These are phyloP conservation scores for Pistacia vera DNA, from an alignment of 345 rosid genomes.

Conservation along the genomic window DNA sequence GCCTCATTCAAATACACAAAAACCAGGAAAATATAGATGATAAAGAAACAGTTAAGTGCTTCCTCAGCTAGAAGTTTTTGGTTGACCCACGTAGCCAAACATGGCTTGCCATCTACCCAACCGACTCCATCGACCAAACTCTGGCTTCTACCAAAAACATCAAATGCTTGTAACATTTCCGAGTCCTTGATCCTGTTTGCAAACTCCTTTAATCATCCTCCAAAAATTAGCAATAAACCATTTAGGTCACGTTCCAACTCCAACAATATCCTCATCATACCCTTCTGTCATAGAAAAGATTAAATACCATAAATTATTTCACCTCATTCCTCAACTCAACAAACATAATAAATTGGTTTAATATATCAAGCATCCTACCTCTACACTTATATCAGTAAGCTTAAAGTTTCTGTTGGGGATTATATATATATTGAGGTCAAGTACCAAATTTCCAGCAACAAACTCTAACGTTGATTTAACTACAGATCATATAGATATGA, in stretches of 20 bases:
- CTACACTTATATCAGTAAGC: constrained; percentile 13
- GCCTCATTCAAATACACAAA: constrained; percentile 30
- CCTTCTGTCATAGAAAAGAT: constrained; percentile 43
- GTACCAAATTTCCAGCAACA: not conserved
- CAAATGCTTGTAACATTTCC: constrained; percentile 7
- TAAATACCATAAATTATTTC: constrained; percentile 16
- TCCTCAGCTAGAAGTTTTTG: constrained; percentile 40
- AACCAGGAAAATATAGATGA: constrained; percentile 29
- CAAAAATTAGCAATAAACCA: constrained; percentile 27
- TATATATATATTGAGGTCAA: not conserved
- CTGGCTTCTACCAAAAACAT: constrained; percentile 14
- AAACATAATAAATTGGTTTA: constrained; percentile 20
- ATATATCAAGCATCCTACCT: constrained; percentile 16
- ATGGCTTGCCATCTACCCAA: constrained; percentile 30
- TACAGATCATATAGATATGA: not conserved
- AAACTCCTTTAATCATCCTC: constrained; percentile 36
- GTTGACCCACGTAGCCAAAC: constrained; percentile 30
- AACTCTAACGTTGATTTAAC: not conserved
- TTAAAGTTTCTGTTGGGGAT: constrained; percentile 1
- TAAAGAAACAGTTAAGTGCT: constrained; percentile 35
- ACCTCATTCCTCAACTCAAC: constrained; percentile 20
- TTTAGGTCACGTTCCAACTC: constrained; percentile 41
- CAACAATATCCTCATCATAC: constrained; percentile 45
- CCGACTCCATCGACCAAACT: constrained; percentile 11
- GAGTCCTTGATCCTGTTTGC: constrained; percentile 39